These are phyloP conservation scores for Alternaria atra DNA, from an alignment of 2,329 filamentous ascomycete species.

Conservation along the genomic window DNA sequence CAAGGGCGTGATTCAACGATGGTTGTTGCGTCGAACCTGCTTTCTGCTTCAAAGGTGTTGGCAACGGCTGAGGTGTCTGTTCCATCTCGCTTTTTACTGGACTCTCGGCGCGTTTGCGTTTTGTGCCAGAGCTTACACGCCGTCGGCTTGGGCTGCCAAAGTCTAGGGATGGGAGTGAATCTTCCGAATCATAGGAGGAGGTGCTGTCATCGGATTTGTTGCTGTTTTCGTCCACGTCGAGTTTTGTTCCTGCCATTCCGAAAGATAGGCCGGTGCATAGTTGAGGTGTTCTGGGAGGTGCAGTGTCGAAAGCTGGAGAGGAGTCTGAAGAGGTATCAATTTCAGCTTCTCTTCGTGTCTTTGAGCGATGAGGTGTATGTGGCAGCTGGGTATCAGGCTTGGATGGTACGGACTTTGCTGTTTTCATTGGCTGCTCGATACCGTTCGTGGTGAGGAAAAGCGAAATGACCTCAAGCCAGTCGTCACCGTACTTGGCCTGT, in stretches of 20 bases:
- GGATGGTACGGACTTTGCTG: neutral
- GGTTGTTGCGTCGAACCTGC: neutral
- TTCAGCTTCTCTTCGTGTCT: neutral
- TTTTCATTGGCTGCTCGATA: neutral
- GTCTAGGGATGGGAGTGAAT: constrained; percentile 26
- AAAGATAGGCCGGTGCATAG: constrained; percentile 31
- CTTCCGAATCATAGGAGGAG: constrained; percentile 17
- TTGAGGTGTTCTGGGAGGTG: constrained; percentile 20
- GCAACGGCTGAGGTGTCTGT: neutral
- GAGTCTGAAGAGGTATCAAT: constrained; percentile 25
- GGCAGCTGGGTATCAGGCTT: neutral
- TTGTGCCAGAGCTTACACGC: constrained; percentile 23
- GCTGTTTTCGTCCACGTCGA: constrained; percentile 15
- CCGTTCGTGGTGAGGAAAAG: constrained; percentile 21
- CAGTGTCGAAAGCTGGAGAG: constrained; percentile 34
- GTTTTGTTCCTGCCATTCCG: constrained; percentile 32
- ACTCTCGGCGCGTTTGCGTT: constrained; percentile 39
- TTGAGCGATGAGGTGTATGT: constrained; percentile 7
- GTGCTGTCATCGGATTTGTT: neutral
- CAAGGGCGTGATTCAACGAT: neutral
- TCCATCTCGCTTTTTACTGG: constrained; percentile 11
- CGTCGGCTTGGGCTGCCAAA: constrained; percentile 22
- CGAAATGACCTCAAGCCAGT: constrained; percentile 38
- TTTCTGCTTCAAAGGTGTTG: neutral
- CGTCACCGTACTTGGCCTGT: constrained; percentile 35